phyloP scores from a whole-genome alignment of 176 grass and related monocot species.

The Eragrostis curvula region DNA sequence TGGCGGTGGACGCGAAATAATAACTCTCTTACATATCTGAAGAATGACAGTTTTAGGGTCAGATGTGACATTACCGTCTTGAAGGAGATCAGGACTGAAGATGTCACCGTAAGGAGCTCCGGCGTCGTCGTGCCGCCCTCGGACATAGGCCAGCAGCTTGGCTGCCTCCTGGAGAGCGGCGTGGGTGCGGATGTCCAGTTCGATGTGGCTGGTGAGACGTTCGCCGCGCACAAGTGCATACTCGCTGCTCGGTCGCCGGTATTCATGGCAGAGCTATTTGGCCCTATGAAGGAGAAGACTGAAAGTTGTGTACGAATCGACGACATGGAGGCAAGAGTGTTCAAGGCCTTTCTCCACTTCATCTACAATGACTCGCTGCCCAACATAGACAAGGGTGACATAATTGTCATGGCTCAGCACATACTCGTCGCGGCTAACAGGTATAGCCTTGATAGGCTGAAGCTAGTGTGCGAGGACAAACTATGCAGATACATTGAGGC shows the following conservation, averaged over 20 bases:
- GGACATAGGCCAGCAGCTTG: not conserved
- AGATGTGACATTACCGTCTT: not conserved
- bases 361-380: constrained; percentile 42
- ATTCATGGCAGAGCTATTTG: constrained; percentile 26
- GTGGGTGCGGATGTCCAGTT: constrained; percentile 11
- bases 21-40: no score
- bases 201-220: not conserved
- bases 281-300: constrained; percentile 30
- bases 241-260: constrained; percentile 35
- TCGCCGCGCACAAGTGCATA: constrained; percentile 19
- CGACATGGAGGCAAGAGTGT: constrained; percentile 32
- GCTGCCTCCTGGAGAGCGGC: not conserved
- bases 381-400: not conserved
- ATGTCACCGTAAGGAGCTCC: no score
- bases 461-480: constrained; percentile 36
- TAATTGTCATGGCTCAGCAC: constrained; percentile 27
- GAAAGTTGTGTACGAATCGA: not conserved
- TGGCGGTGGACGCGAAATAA: no score
- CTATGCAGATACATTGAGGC: not conserved
- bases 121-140: not conserved
- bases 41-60: not conserved
- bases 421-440: constrained; percentile 46
- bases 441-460: constrained; percentile 43
- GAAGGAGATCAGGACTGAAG: not conserved
- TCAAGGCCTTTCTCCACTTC: constrained; percentile 48